Evolutionary conservation across 208 protist species (phyloP).

Genomic region (Acanthamoeba quina): DNA sequence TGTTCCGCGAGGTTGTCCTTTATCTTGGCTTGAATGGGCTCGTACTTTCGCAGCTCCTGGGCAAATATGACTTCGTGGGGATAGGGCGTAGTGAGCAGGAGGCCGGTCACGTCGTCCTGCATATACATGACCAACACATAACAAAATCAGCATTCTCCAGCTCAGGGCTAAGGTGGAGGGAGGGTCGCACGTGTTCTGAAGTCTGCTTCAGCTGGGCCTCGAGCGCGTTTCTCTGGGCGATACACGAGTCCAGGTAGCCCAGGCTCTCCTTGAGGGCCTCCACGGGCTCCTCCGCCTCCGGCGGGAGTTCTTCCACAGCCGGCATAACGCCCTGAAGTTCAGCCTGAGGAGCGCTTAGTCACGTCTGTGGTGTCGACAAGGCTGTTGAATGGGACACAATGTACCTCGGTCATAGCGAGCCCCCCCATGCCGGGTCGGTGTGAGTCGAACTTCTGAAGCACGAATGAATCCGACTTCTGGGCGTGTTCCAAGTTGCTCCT

Average conservation of each 20-base stretch:
- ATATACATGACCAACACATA: no score
- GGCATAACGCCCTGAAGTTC: constrained; percentile 9
- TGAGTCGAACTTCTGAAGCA: not conserved
- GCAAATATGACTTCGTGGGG: constrained; percentile 18
- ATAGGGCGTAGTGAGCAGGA: not conserved
- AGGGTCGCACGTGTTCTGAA: not conserved
- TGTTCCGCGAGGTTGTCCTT: not conserved
- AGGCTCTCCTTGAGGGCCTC: constrained; percentile 26
- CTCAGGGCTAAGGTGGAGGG: not conserved
- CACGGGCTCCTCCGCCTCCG: not conserved
- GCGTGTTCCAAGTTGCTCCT: constrained; percentile 42
- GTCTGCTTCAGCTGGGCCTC: constrained; percentile 22
- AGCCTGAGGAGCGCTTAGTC: not conserved
- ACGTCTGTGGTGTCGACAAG: not conserved
- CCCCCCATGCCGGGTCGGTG: constrained; percentile 3
- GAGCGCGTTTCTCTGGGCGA: constrained; percentile 11
- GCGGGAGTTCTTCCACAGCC: not conserved
- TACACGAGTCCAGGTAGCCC: constrained; percentile 39
- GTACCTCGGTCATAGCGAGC: not conserved
- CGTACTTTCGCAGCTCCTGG: constrained; percentile 59
- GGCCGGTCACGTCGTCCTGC: not conserved
- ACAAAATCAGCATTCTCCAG: not conserved
- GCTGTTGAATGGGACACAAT: no score
- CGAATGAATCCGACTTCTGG: constrained; percentile 27
- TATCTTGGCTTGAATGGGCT: not conserved